Base-by-base conservation (phyloP, 225 moss, liverwort and hornwort genomes). In the Rhytidiadelphus loreus region DNA sequence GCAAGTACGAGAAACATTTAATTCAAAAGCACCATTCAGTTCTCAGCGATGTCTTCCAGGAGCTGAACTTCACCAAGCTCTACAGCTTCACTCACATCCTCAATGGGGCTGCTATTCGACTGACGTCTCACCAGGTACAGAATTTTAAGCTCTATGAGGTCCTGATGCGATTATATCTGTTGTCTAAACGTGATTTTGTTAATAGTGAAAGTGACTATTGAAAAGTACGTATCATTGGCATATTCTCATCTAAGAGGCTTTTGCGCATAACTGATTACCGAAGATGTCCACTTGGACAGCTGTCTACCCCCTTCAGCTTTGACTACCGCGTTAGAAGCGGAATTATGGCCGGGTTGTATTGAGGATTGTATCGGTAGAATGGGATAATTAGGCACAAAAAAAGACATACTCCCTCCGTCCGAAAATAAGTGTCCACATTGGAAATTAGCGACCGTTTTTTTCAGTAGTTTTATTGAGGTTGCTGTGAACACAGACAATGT, bases 21-120 rank as follows among this genome's bases (percentile, higher is more conserved):
- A 85, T 87, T 82, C 37, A 89, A 50, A 87, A 87, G 82, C 91
- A 91, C 22, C 87, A 89, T 87, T 87, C 84, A 50, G 75, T 91
- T 64, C 80, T 91, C 61, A 85, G 68, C 61, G 89, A 89, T 21
- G 6, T 87, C 60, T 87, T 91, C 32, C 80, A 68, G 68, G 85
- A 85, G 60, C 84, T 85, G 76, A 76, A 70, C 39, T 81, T 80
- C 61, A 87, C 72, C 77, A 91, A 91, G 89, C 89, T 91, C 85
- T 91, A 91, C 77, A 91, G 85, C 81, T 91, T 80, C 46, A 85
- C 81, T 70, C 85, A 87, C 70, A 53, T 89, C 70, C 76, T 91
- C 26, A 91, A 91, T 77, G 91, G 91, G 37, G 87, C 81, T 55
- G 89, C 81, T 77, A 85, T 91, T 56, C 87, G 69, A 46, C 81